Conservation (phyloP, 192 early-diverging fungal genomes). For the Coemansia sp. region DNA sequence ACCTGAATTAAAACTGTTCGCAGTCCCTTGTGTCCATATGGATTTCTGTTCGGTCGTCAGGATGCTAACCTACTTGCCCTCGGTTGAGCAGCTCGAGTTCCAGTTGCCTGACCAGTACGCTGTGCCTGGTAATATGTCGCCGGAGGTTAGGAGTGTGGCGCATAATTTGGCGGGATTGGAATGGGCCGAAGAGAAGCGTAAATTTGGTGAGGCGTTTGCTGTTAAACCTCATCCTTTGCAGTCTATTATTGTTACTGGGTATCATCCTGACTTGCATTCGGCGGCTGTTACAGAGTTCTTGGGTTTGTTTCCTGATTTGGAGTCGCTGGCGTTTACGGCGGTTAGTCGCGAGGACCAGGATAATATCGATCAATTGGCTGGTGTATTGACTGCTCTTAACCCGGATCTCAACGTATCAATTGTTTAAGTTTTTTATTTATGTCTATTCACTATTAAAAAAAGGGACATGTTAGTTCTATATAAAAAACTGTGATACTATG, state of each 20-base stretch:
- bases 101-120: constrained; percentile 47
- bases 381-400: constrained; percentile 48
- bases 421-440: constrained; percentile 20
- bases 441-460: background rate
- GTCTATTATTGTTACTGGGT: constrained; percentile 45
- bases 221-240: constrained; percentile 47
- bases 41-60: constrained; percentile 43
- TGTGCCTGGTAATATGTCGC: background rate
- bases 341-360: constrained; percentile 52
- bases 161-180: constrained; percentile 47
- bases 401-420: constrained; percentile 49
- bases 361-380: constrained; percentile 54
- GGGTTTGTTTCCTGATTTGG: constrained; percentile 50
- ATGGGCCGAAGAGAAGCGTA: constrained; percentile 46
- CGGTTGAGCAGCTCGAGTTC: constrained; percentile 54
- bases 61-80: constrained; percentile 41
- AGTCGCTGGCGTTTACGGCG: constrained; percentile 41
- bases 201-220: constrained; percentile 35
- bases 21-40: constrained; percentile 44
- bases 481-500: too few relatives aligned
- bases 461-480: background rate
- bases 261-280: constrained; percentile 51
- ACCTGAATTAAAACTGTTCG: constrained; percentile 48
- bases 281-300: constrained; percentile 46
- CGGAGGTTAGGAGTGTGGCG: constrained; percentile 10